phyloP scores from a whole-genome alignment of 1,284 basidiomycete species.

The Rhizoctonia solani region DNA sequence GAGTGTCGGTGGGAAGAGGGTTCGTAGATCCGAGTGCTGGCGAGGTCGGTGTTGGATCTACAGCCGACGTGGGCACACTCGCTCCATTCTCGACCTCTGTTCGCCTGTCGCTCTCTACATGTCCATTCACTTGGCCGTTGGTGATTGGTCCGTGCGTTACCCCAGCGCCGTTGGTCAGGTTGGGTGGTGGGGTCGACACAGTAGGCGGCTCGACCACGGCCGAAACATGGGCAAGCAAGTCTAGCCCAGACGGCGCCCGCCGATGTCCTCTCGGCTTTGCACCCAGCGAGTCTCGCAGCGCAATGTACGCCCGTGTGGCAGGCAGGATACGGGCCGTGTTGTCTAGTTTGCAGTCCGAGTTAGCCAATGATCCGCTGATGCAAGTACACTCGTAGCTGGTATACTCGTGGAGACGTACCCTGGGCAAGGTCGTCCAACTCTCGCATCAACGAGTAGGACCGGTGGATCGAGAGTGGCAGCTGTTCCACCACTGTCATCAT shows the following conservation, averaged over 20 bases:
- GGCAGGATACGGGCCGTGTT: slow-evolving; percentile 32
- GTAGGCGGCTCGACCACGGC: slow-evolving; percentile 23
- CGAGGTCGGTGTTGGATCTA: background rate
- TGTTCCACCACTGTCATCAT: slow-evolving; percentile 52
- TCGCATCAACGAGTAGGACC: slow-evolving; percentile 52
- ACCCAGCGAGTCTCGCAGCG: slow-evolving; percentile 32
- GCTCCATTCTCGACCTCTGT: background rate
- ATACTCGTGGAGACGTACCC: slow-evolving; percentile 43
- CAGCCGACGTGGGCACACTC: background rate
- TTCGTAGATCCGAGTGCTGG: slow-evolving; percentile 1
- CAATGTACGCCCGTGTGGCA: slow-evolving; percentile 35
- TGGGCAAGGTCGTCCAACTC: slow-evolving; percentile 53
- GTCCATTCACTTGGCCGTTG: no score
- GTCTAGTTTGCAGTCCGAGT: slow-evolving; percentile 15
- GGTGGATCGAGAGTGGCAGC: slow-evolving; percentile 55
- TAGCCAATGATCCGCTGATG: background rate
- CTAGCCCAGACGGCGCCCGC: slow-evolving; percentile 13
- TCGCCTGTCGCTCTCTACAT: background rate
- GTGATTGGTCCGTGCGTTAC: no score
- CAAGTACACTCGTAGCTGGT: background rate
- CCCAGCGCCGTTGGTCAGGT: background rate
- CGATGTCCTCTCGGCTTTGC: slow-evolving; percentile 16
- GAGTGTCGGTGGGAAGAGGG: background rate
- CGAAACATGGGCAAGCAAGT: slow-evolving; percentile 23
- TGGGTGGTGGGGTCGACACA: background rate